Evolutionary conservation across 2,329 filamentous ascomycete species (phyloP), one percentile per base, ranked within the genome.

Genomic region (Neophaeococcomyces aloes): DNA sequence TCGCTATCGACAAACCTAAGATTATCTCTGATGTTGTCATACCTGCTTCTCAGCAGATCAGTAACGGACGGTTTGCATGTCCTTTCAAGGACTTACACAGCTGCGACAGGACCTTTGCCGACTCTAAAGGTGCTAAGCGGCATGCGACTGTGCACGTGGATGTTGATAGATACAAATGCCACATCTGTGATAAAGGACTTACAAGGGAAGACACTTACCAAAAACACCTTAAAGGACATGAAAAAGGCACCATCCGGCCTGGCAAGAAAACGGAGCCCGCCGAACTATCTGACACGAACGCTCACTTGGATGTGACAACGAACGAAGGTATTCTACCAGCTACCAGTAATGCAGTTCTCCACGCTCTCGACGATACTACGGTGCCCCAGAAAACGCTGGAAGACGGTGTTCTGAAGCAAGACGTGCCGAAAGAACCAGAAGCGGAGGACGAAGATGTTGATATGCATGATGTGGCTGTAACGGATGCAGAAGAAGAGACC

Each of bases 31-130:
- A 33, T 29, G 8, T 42, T 15, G 25, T n/a, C 34, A 15, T 29
- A n/a, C 29, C 32, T 36, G 13, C 21, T 13, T 29, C 35, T 11
- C 23, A 15, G 14, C 30, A 38, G 14, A 25, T 38, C 10, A 27
- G 13, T 29, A 27, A 30, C 7, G 25, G 36, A 6, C 45, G 52
- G 17, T 52, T 39, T 38, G 31, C 32, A 32, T 54, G 52, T 42
- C 52, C 52, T 21, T 46, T 43, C 14, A 38, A 38, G 7, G 45
- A 44, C 19, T 27, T 13, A 8, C 27, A 48, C 29, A 33, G 37
- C 7, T 54, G 52, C 42, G 37, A 32, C 18, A 38, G 37, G 27
- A 54, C 50, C 13, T 53, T 54, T 29, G 29, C 34, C 6, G 32
- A 32, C 3, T 32, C 14, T 14, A 48, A 49, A 15, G 37, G 17